Base-by-base conservation (phyloP, 176 grass and related monocot species). In the Oryza australiensis region DNA sequence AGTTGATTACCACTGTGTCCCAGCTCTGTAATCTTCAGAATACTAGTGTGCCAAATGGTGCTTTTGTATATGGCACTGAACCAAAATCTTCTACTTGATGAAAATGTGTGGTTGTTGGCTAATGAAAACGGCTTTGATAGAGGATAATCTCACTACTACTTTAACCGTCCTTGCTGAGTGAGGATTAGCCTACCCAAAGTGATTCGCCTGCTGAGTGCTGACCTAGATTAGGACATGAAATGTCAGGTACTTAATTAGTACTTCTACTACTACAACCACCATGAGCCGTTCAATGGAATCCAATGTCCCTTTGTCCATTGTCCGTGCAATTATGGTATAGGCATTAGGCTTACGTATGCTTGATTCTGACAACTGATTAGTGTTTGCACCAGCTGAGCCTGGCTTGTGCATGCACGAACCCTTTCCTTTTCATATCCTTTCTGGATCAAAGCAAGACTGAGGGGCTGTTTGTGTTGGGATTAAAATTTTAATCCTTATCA, bases 181-280 rank as follows among this genome's bases (percentile, higher is more conserved):
- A 59, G 63, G 53, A 68, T 55, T 57, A 75, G 23, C n/a, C 41
- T 76, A 68, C 23, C 63, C 10, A 68, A 86, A 81, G 30, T 68
- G 62, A 67, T 41, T 60, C 5, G 23, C 23, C 43, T 18, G 26
- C n/a, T 76, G 73, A 28, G 28, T 18, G 26, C n/a, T 76, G 73
- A 28, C 22, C 38, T 49, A 33, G 62, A 67, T 79, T 79, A 32
- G 16, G 79, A 62, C 51, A 30, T 48, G 51, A 81, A 72, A 43
- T 28, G 26, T 2, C 51, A n/a, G 60, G 60, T 42, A 28, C 23
- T 62, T 71, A 45, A 35, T 27, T 22, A 26, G 7, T 15, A 27
- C 20, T 70, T 0, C 45, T 55, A 15, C 20, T 70, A 1, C 45
- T 55, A 15, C 49, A 22, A 53, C 51, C 51, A 55, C 20, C 0